These are phyloP conservation scores for Phytomonas francai DNA, from an alignment of 208 protist species.

Conservation along the genomic window DNA sequence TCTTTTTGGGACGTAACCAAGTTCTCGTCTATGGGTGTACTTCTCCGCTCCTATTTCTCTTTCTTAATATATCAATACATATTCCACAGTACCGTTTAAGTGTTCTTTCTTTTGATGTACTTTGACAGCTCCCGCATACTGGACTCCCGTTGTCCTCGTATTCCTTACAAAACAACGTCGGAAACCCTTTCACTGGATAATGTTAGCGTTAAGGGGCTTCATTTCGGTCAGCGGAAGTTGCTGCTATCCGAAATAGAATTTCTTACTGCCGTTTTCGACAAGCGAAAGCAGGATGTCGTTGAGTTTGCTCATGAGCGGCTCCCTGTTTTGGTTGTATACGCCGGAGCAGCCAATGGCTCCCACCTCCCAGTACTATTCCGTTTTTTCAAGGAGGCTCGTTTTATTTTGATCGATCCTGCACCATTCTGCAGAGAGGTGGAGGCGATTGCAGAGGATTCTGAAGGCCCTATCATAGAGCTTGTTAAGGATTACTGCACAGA, in stretches of 20 bases:
- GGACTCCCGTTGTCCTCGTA: slow-evolving; percentile 26
- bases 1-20: not conserved
- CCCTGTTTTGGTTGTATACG: slow-evolving; percentile 85
- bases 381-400: slow-evolving; percentile 67
- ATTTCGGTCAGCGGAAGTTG: slow-evolving; percentile 94
- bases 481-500: slow-evolving; percentile 86
- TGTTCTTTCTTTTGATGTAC: slow-evolving; percentile 18
- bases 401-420: slow-evolving; percentile 91
- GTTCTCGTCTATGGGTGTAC: not conserved
- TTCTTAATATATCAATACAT: not conserved
- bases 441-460: slow-evolving; percentile 18
- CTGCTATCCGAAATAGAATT: slow-evolving; percentile 93
- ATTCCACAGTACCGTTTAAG: not conserved
- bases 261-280: slow-evolving; percentile 39
- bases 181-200: slow-evolving; percentile 26
- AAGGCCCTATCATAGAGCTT: slow-evolving; percentile 61
- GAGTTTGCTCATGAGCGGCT: not conserved
- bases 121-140: slow-evolving; percentile 42
- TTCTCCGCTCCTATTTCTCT: not conserved
- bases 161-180: slow-evolving; percentile 42
- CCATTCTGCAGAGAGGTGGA: slow-evolving; percentile 62
- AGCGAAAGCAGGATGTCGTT: slow-evolving; percentile 1
- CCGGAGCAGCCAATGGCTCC: slow-evolving; percentile 91
- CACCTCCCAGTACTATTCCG: slow-evolving; percentile 85
- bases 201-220: slow-evolving; percentile 65